Base-by-base conservation (phyloP, 1,284 basidiomycete species). In the Apiotrichum gracile region DNA sequence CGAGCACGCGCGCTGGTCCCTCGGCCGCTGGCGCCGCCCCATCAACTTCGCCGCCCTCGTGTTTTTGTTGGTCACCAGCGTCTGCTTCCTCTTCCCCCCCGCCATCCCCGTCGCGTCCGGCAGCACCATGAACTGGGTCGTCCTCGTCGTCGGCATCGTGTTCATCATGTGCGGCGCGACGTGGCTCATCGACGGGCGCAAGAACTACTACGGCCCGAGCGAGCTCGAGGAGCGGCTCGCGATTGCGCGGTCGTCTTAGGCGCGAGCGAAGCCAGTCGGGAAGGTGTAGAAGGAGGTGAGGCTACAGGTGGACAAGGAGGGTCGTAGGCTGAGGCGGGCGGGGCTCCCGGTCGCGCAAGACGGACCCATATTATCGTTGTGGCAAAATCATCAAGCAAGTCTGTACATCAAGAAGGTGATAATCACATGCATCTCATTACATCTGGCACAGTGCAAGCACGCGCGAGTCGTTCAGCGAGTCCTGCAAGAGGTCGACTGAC, bases 81-180 rank as follows among this genome's bases (percentile, higher is more conserved):
- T 79, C 31, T 76, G 78, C 66, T 80, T 80, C 73, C 54, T 78
- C 24, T 78, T 80, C 71, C 78, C 78, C 1, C 76, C 77, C 10
- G 69, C 64, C 14, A 51, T 76, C 1, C 75, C 76, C 12, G 71
- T 74, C 3, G 64, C 61, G 10, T 66, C 61, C 8, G 70, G 67
- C 2, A 58, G 58, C 4, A 70, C 63, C 46, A 78, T 78, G 78
- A 78, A 78, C 63, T 78, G 76, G 57, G 68, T 68, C 9, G 52
- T 74, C 13, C 75, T 73, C 12, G 69, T 72, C 13, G 57, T 69
- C 29, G 65, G 53, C 12, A 51, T 70, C 52, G 62, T 70, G 52
- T 54, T 59, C 42, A 58, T 73, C 47, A 55, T 76, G 22, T 65
- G 64, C 4, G 53, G 54, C 22, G 51, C 64, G 37, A 76, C 73